A percentile compares a stretch with the other conserved stretches of the same genome.
These are phyloP conservation scores for Sanguinoderma infundibulare DNA, from an alignment of 1,284 basidiomycete genomes.

Conservation along the genomic window DNA sequence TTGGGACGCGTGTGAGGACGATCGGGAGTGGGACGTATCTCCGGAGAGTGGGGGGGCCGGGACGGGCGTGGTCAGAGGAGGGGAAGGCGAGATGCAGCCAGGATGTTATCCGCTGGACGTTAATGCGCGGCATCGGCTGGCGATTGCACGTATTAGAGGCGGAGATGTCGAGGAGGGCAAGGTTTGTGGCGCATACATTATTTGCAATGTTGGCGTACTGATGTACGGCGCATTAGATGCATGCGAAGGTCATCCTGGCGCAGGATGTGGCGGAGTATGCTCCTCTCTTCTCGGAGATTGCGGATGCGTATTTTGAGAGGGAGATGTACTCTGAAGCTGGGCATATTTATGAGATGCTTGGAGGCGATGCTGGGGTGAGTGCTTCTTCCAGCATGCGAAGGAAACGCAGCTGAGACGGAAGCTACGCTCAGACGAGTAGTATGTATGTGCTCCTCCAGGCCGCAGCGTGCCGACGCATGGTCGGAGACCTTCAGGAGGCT, in stretches of 20 bases:
- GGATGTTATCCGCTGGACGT: constrained; percentile 75
- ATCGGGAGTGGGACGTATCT: constrained; percentile 82
- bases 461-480: constrained; percentile 75
- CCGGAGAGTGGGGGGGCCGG: constrained; percentile 33
- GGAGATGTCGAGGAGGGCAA: constrained; percentile 84
- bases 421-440: constrained; percentile 59
- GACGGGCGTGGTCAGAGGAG: constrained; percentile 26
- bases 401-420: not conserved
- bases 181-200: constrained; percentile 46
- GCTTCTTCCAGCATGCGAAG: constrained; percentile 2
- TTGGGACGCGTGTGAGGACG: constrained; percentile 87
- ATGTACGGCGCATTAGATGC: constrained; percentile 54
- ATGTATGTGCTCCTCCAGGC: constrained; percentile 72
- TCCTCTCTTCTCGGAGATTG: constrained; percentile 81
- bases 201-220: not conserved
- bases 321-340: constrained; percentile 77
- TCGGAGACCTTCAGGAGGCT: constrained; percentile 75
- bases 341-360: constrained; percentile 79
- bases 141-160: constrained; percentile 83
- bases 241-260: constrained; percentile 72
- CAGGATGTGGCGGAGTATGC: constrained; percentile 80
- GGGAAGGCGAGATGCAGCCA: constrained; percentile 45
- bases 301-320: constrained; percentile 81
- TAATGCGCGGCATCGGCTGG: constrained; percentile 86
- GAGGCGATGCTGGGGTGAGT: constrained; percentile 72